Evolutionary conservation across 2,329 filamentous ascomycete species (phyloP), one percentile per base, ranked within the genome.

Genomic region (Cordyceps tenuipes): DNA sequence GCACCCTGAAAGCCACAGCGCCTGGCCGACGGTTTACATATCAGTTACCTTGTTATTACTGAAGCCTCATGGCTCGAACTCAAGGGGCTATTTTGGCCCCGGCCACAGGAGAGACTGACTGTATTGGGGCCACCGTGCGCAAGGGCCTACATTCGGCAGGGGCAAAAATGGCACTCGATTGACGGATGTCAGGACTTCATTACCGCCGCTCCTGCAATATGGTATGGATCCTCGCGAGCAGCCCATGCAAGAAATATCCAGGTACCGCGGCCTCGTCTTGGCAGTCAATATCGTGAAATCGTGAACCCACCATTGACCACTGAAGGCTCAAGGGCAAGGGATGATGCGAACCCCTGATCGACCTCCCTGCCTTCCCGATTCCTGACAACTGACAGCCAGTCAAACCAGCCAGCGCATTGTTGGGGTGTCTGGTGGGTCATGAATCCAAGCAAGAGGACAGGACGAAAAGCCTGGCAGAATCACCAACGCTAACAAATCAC

Each of bases 331-430:
- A 49, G 52, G 52, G 15, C 56, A 34, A 59, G 48, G 56, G 36
- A 59, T 26, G 36, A 59, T 26, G 26, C 34, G 46, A 52, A 52
- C 57, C 57, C 57, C 57, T 59, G 57, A 59, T 59, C 56, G 56
- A 46, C 56, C 21, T 44, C 19, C 23, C 23, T 23, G 3, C 26
- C 21, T 34, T 23, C 39, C 57, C 41, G 41, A 52, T 52, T 59
- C 19, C 31, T 13, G 15, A 17, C 15, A 15, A 36, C 44, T 10
- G 19, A 15, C 29, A 39, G 47, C 48, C 56, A 52, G 31, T 46
- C 29, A 58, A 46, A 46, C n/a, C 47, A 51, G 15, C 21, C 44
- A 41, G 5, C 19, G 43, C 34, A 19, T 44, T 43, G 17, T 23
- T 58, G 47, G 57, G 47, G 57, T 48, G 57, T 23, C 26, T 19